Evolutionary conservation across 768 basidiomycete genomes (phyloP).

Genomic region (Boletus sp.): DNA sequence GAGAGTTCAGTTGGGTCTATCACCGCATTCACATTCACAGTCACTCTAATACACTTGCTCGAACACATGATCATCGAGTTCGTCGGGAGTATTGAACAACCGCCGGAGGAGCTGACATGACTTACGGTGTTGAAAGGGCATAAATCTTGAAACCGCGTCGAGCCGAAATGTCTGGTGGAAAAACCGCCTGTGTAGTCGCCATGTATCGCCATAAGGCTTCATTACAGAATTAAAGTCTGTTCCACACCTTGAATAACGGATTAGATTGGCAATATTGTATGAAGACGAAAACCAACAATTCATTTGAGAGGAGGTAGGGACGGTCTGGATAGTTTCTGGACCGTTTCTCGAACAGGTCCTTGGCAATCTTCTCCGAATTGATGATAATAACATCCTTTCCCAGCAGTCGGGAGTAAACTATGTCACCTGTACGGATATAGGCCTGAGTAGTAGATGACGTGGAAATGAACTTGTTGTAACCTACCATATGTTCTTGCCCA

Average conservation of each 20-base stretch:
- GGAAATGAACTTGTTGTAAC: not conserved
- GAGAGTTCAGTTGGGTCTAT: not conserved
- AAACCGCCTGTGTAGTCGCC: not conserved
- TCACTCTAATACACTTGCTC: not conserved
- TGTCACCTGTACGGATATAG: not conserved
- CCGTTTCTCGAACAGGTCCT: not conserved
- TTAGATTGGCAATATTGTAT: not conserved
- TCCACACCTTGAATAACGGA: not conserved
- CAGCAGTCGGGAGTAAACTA: not conserved
- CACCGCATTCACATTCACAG: not conserved
- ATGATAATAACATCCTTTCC: not conserved
- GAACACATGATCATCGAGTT: not conserved
- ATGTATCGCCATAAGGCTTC: not conserved
- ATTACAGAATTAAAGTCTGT: not conserved
- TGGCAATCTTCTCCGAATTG: not conserved
- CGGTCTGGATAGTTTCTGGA: not conserved
- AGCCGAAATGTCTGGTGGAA: not conserved
- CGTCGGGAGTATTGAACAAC: not conserved
- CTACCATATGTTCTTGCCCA: not conserved
- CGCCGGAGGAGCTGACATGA: not conserved
- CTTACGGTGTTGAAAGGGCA: not conserved
- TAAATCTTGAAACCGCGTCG: not conserved
- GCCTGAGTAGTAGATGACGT: not conserved
- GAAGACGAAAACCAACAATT: not conserved
- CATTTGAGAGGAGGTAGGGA: not conserved